Evolutionary conservation across 768 basidiomycete species (phyloP).

Genomic region (Pleurotus platypus): DNA sequence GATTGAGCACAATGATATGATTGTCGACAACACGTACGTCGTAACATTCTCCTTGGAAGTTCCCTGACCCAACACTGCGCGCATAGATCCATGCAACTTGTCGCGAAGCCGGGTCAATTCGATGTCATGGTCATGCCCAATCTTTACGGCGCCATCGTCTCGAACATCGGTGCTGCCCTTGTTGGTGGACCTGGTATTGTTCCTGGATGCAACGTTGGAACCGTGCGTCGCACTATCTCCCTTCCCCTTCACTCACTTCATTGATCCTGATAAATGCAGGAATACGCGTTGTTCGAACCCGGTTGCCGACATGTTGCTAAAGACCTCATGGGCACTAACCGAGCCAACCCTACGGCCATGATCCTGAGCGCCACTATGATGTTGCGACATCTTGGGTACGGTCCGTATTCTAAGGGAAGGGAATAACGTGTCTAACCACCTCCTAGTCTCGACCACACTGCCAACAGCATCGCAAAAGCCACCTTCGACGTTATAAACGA

Average conservation of each 20-base stretch:
- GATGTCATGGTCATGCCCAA: constrained; percentile 99
- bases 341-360: constrained; percentile 97
- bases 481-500: constrained; percentile 91
- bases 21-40: constrained; percentile 93
- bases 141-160: constrained; percentile 94
- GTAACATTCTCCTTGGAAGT: background rate
- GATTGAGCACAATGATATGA: constrained; percentile 96
- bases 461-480: constrained; percentile 89
- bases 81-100: constrained; percentile 95
- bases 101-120: constrained; percentile 92
- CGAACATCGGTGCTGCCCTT: constrained; percentile 97
- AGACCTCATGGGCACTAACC: constrained; percentile 95
- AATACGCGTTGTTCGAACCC: constrained; percentile 97
- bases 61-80: constrained; percentile 3
- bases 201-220: constrained; percentile 96
- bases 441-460: constrained; percentile 81
- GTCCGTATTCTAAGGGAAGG: constrained; percentile 7
- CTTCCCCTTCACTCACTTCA: no score
- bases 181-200: constrained; percentile 98
- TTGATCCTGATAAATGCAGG: constrained; percentile 37
- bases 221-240: constrained; percentile 42
- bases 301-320: constrained; percentile 95
- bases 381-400: constrained; percentile 92
- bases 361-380: constrained; percentile 97
- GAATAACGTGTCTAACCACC: constrained; percentile 9